Base-by-base conservation (phyloP, 2,329 filamentous ascomycete genomes). In the Tolypocladium paradoxum region DNA sequence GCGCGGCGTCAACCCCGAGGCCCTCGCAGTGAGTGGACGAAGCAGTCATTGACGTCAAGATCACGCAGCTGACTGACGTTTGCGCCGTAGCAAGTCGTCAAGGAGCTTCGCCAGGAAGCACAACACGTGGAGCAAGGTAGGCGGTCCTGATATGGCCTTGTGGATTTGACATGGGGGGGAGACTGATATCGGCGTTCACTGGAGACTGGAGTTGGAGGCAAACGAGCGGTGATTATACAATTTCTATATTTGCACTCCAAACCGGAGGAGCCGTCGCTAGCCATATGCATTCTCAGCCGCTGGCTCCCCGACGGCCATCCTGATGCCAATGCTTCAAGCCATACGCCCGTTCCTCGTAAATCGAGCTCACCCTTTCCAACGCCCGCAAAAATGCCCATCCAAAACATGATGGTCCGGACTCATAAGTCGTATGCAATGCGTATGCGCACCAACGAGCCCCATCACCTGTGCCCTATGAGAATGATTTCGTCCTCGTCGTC, bases 1-100 rank as follows among this genome's bases (percentile, higher is more conserved):
- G 71, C 96, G 96, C 65, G 93, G 93, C 16, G 90, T 97, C 33
- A 96, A 96, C 65, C 93, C 93, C 0, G 92, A 97, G 68, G 93
- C 92, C 1, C 76, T 99, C 34, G 91, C 92, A 27, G 93, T 97
- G 78, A 65, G 89, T 60, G 3, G 5, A 12, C 2, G 1, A 14
- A 33, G 18, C 18, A 9, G 29, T 5, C 4, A 11, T 14, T 14
- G 18, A 14, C 27, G 9, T 47, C 18, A 14, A 2, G 1, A 20
- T 2, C 9, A 14, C 9, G 27, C 43, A 20, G 12, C 47, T 33
- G 20, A 34, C 22, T 51, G 4, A 48, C 51, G 16, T 35, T 48
- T 34, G 20, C 24, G 16, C 38, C 50, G 34, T 45, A 84, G 81
- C 75, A 75, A 62, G 79, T 83, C 38, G 75, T 84, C 53, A 81